phyloP scores from a whole-genome alignment of 2,329 filamentous ascomycete species.

The Diaporthe sp. region DNA sequence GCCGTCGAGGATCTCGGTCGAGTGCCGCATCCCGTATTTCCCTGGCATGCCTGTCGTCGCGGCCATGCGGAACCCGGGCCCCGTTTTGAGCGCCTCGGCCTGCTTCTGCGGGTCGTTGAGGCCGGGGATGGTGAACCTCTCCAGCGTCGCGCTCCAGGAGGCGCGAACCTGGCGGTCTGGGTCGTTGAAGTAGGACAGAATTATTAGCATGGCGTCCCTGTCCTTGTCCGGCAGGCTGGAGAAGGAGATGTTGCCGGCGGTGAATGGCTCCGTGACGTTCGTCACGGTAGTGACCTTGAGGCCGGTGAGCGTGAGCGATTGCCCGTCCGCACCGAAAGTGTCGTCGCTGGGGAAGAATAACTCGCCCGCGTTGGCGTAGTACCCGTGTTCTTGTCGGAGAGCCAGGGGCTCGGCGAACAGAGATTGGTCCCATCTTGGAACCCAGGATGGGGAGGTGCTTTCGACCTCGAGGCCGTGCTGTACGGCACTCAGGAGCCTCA shows the following conservation, averaged over 20 bases:
- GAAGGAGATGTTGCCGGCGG: slow-evolving; percentile 10
- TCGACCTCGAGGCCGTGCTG: slow-evolving; percentile 37
- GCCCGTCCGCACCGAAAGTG: slow-evolving; percentile 1
- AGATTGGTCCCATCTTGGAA: slow-evolving; percentile 38
- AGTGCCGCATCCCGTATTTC: slow-evolving; percentile 36
- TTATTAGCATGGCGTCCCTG: slow-evolving; percentile 29
- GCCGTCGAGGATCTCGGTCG: slow-evolving; percentile 25
- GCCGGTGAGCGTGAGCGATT: slow-evolving; percentile 1
- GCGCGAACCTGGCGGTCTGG: slow-evolving; percentile 34
- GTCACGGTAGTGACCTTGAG: slow-evolving; percentile 23
- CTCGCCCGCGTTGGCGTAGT: slow-evolving; percentile 39
- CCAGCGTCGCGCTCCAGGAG: slow-evolving; percentile 37
- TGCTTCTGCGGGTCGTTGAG: slow-evolving; percentile 32
- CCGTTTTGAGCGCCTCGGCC: not conserved
- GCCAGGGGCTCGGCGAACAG: slow-evolving; percentile 36
- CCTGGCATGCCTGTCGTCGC: slow-evolving; percentile 25
- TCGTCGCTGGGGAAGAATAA: slow-evolving; percentile 15
- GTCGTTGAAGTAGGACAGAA: slow-evolving; percentile 36
- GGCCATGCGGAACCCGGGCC: not conserved
- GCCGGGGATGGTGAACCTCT: slow-evolving; percentile 30
- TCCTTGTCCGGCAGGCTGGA: slow-evolving; percentile 5
- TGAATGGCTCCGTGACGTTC: slow-evolving; percentile 17
- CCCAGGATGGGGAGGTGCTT: slow-evolving; percentile 37
- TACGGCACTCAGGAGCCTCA: slow-evolving; percentile 37
- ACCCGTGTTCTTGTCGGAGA: slow-evolving; percentile 36